Evolutionary conservation across 2,329 filamentous ascomycete species (phyloP), one percentile per base, ranked within the genome.

Genomic region (Apiospora rasikravindrae): DNA sequence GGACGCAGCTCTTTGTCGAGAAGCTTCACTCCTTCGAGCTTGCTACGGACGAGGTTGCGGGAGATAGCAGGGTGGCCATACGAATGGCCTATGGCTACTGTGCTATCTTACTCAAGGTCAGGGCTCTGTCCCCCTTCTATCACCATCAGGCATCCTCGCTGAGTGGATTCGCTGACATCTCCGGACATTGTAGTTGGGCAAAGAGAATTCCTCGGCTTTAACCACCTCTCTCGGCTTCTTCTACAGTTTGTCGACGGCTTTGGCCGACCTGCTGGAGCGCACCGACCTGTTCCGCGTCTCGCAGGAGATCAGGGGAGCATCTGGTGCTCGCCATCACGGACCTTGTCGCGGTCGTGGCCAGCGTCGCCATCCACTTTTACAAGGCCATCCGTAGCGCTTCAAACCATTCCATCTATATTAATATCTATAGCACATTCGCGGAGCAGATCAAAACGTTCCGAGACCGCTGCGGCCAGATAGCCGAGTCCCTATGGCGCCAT

Each of bases 1-100:
- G 82, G 82, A 81, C 83, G 0, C 77, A 81, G 71, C 75, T 83
- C 0, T 84, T 84, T 51, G 75, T 82, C 22, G 81, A 82, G 45
- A 74, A 81, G 10, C 70, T 84, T 29, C 78, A 83, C 70, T 79
- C 78, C 1, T 83, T 83, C 57, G 81, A 83, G 67, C 44, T 76
- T 13, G 80, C 77, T 7, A 82, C 83, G 66, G 77, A 80, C 40
- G 73, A 78, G 22, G 83, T 84, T 67, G 81, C 79, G 0, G 80
- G 79, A 0, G 81, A 82, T 68, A 82, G 80, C 73, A 77, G 80
- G 44, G 71, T 81, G 4, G 76, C 75, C 7, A 70, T 75, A 1
- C 74, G 75, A 51, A 71, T 77, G 4, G 73, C 75, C 14, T 77
- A 76, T 61, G 75, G 75, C 16, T 76, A 77, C 64, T 77, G 75